Base-by-base conservation (phyloP, 2,329 filamentous ascomycete genomes). In the Cryphonectria japonica region DNA sequence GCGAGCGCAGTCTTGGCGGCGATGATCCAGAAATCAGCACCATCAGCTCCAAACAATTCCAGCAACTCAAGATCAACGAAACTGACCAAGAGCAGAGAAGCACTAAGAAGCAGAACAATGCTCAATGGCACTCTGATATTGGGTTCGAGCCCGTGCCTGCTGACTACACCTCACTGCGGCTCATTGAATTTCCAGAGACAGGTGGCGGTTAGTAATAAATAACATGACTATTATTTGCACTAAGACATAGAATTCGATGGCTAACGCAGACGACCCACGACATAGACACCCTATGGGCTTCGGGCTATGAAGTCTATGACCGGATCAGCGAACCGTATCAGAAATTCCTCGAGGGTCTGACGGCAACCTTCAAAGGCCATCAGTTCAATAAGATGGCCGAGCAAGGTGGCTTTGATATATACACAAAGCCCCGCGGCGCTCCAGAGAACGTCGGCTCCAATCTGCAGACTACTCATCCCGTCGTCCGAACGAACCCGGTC, bases 401-500 rank as follows among this genome's bases (percentile, higher is more conserved):
- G 5, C 75, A 76, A n/a, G 78, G 76, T 63, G 78, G 78, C 22
- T 85, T 85, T 76, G 77, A 80, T 67, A 73, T 87, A 1, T 85
- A 86, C 78, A 77, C 81, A 14, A 81, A 82, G 52, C 78, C 81
- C 22, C 81, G 88, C 29, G 87, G 87, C 2, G 80, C 84, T 0
- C 86, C 88, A 0, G 82, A 85, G 73, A 90, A 90, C 75, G 78
- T 86, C 2, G 88, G 88, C 9, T 76, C 76, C 2, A 80, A 84
- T 1, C 77, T 90, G 22, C 79, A 78, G 29, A 83, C 87, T 0
- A 78, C 83, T 0, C 88, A 90, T 74, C 87, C 87, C 0, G 83
- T 89, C 0, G 82, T 90, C 7, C 83, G 88, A 22, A 90, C 88
- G 1, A 90, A 91, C 73, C 88, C 89, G 0, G 88, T 90, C 0